Evolutionary conservation across 306 rosid species (phyloP).

Genomic region (Herpetospermum pedunculosum): DNA sequence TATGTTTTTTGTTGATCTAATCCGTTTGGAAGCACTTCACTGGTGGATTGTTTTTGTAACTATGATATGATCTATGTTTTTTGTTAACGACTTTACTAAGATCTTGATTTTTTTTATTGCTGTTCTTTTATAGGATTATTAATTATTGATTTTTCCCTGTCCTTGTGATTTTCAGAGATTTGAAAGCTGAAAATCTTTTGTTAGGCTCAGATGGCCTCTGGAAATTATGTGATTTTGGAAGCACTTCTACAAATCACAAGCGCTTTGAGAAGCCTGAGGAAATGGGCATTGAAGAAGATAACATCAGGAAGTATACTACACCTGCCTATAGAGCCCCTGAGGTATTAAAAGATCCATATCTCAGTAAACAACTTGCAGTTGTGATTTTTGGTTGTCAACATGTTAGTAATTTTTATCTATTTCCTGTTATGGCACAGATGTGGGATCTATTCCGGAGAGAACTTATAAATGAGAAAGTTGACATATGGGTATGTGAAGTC

Average conservation of each 20-base stretch:
- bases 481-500: slow-evolving; percentile 75
- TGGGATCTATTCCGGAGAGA: slow-evolving; percentile 94
- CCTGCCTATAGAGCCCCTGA: slow-evolving; percentile 98
- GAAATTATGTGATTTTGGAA: slow-evolving; percentile 98
- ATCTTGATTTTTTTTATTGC: background rate
- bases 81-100: background rate
- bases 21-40: background rate
- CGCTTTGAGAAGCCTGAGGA: slow-evolving; percentile 92
- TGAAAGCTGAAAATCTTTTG: slow-evolving; percentile 85
- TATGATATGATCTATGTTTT: background rate
- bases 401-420: background rate
- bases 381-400: background rate
- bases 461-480: slow-evolving; percentile 85
- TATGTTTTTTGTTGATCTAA: background rate
- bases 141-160: background rate
- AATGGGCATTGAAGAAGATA: slow-evolving; percentile 98
- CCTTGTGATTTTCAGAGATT: slow-evolving; percentile 44
- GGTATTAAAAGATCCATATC: slow-evolving; percentile 29
- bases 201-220: slow-evolving; percentile 74
- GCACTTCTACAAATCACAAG: slow-evolving; percentile 86
- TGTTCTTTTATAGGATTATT: background rate
- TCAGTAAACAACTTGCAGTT: background rate
- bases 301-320: slow-evolving; percentile 93
- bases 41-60: background rate
- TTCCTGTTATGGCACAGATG: slow-evolving; percentile 45